Base-by-base conservation (phyloP, 352 stramenopile species). In the Pelagophyceae sp. region DNA sequence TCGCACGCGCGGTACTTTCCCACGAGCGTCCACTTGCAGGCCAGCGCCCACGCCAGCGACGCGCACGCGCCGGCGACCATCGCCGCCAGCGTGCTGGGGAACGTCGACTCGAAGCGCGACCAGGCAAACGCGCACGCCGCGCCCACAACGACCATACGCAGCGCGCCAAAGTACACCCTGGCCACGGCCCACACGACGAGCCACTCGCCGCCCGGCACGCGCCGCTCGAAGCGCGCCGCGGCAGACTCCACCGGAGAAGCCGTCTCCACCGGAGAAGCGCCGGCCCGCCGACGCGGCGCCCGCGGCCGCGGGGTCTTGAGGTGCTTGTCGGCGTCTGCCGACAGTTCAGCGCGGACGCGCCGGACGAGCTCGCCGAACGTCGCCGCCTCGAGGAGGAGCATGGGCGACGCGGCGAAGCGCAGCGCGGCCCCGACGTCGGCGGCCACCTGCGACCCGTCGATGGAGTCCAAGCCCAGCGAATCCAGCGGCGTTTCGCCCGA, bases 321-420 rank as follows among this genome's bases (percentile, higher is more conserved):
- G n/a, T n/a, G n/a, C n/a, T n/a, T n/a, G n/a, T n/a, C n/a, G n/a
- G n/a, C n/a, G n/a, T n/a, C n/a, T n/a, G n/a, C n/a, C 45, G 45
- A 54, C 45, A 54, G 23, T 27, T 67, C 58, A 6, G 11, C 23
- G 5, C 6, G 5, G 15, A 67, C 58, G 58, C 58, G 58, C 23
- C 29, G 5, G 29, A 37, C 15, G 3, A 71, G 33, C 3, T 71
- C 61, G 3, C 29, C 61, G 61, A 45, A 37, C 5, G 61, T 45
- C 29, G 37, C 61, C 1, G n/a, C 31, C 31, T 71, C 61, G 19
- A 71, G 61, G 19, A 71, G 61, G 33, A 71, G 61, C 61, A 71
- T 71, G 29, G 61, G 61, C 29, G 61, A 71, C 61, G 61, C 61
- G 61, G 11, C 17, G 3, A 71, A 32, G 29, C 29, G 3, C 6